These are phyloP conservation scores for Globisporangium echinulatum DNA, from an alignment of 352 stramenopile species.

Conservation along the genomic window DNA sequence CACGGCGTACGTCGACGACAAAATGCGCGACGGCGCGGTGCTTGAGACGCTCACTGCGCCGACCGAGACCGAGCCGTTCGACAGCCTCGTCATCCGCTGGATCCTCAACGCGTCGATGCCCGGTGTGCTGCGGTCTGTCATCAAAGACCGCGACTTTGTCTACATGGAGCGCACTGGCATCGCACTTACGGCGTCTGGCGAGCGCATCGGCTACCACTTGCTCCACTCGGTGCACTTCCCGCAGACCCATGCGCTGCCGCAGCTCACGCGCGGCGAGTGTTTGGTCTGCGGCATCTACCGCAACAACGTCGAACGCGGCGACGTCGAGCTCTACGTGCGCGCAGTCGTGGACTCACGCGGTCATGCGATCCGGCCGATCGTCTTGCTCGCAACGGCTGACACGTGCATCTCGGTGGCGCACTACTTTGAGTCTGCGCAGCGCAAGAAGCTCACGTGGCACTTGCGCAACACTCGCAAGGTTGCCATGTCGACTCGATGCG, in stretches of 20 bases:
- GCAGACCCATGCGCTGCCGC: constrained; percentile 5
- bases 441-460: constrained; percentile 14
- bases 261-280: constrained; percentile 25
- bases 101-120: constrained; percentile 17
- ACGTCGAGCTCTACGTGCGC: constrained; percentile 36
- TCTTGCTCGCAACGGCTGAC: constrained; percentile 25
- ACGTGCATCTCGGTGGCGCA: constrained; percentile 19
- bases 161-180: constrained; percentile 24
- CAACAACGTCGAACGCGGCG: constrained; percentile 14
- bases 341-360: constrained; percentile 30
- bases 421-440: constrained; percentile 3
- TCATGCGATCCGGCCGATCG: constrained; percentile 17
- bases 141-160: constrained; percentile 27
- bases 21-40: constrained; percentile 17
- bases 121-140: constrained; percentile 18
- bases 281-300: constrained; percentile 37
- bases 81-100: constrained; percentile 30
- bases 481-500: background rate
- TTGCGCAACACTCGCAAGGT: background rate
- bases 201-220: constrained; percentile 28
- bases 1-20: constrained; percentile 4
- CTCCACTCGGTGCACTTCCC: constrained; percentile 29
- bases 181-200: constrained; percentile 14
- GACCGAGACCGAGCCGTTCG: constrained; percentile 21
- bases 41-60: constrained; percentile 25